A percentile compares a stretch with the other conserved stretches of the same genome.
Conservation (phyloP, 306 rosid genomes). For the Luffa aegyptiaca region DNA sequence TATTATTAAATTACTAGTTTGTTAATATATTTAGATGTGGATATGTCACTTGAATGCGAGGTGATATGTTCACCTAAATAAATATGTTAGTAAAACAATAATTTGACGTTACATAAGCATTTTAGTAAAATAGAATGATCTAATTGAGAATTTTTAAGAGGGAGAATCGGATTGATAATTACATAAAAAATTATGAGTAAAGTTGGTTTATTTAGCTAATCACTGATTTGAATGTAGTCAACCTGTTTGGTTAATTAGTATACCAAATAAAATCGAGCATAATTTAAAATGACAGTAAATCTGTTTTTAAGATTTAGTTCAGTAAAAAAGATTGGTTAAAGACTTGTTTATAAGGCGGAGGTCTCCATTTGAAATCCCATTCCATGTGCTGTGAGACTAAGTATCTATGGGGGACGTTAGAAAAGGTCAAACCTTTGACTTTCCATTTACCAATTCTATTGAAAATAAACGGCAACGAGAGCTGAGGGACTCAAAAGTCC, state of each 20-base stretch:
- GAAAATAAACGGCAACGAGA: not conserved
- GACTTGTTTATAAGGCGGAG: not conserved
- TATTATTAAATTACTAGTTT: too few relatives aligned
- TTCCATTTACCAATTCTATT: not conserved
- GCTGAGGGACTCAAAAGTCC: not conserved
- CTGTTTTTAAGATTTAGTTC: not conserved
- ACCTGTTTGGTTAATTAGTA: not conserved
- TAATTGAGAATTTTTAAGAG: not conserved
- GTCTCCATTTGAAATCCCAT: not conserved
- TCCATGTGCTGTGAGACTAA: not conserved
- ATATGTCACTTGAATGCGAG: too few relatives aligned
- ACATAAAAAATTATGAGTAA: too few relatives aligned
- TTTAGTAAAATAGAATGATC: too few relatives aligned
- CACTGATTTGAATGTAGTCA: not conserved
- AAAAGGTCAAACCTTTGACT: constrained; percentile 3
- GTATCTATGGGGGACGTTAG: not conserved
- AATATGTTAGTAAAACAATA: too few relatives aligned
- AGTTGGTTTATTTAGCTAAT: not conserved
- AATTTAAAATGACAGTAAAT: not conserved
- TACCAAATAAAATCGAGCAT: not conserved
- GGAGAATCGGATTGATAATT: not conserved
- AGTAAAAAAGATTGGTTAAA: not conserved
- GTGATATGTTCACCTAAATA: too few relatives aligned
- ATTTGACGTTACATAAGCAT: too few relatives aligned
- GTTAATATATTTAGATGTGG: not conserved